Conservation (phyloP, 1,284 basidiomycete species). For the Gymnopus androsaceus region DNA sequence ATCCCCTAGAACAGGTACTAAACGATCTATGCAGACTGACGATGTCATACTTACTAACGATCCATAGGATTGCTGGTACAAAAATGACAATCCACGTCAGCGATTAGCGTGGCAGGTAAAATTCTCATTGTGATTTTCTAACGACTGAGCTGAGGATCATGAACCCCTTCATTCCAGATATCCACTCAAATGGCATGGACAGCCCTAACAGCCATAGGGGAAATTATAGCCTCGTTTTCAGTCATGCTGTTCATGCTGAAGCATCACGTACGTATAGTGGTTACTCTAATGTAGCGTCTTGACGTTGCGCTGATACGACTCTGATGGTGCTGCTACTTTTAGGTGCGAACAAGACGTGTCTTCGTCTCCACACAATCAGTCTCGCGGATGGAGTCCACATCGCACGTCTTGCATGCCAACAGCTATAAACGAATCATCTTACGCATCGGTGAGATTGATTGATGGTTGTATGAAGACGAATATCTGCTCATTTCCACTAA, state of each 20-base stretch:
- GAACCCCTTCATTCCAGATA: slow-evolving; percentile 14
- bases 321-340: too few relatives aligned
- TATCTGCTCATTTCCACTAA: not conserved
- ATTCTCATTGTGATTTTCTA: not conserved
- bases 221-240: slow-evolving; percentile 1
- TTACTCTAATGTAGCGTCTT: not conserved
- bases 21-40: too few relatives aligned
- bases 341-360: slow-evolving; percentile 9
- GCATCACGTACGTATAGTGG: slow-evolving; percentile 11
- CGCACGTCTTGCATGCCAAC: slow-evolving; percentile 17
- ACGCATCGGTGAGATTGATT: slow-evolving; percentile 22
- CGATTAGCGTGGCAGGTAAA: slow-evolving; percentile 26
- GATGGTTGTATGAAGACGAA: not conserved
- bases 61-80: slow-evolving; percentile 29
- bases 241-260: slow-evolving; percentile 13
- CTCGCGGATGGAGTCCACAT: slow-evolving; percentile 1
- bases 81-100: slow-evolving; percentile 19
- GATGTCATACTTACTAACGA: too few relatives aligned
- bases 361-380: slow-evolving; percentile 5
- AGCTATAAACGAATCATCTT: slow-evolving; percentile 22
- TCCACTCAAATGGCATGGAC: slow-evolving; percentile 27
- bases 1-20: slow-evolving; percentile 23
- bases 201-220: slow-evolving; percentile 17
- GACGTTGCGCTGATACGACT: not conserved
- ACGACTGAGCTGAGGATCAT: not conserved